These are phyloP conservation scores for Fusarium torreyae DNA, from an alignment of 2,329 filamentous ascomycete species.

Conservation along the genomic window DNA sequence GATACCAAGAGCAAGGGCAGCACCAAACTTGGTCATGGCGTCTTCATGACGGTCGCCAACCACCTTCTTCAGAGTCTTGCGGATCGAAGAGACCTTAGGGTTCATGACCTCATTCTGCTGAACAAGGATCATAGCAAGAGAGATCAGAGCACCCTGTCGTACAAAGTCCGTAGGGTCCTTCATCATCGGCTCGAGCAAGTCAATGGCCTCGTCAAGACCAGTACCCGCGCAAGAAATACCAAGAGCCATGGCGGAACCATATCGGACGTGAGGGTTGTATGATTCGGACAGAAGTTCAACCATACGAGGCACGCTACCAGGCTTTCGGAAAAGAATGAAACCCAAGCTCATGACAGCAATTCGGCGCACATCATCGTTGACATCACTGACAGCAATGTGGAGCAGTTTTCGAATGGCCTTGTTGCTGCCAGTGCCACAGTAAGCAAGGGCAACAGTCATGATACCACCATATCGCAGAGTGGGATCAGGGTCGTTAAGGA, in stretches of 20 bases:
- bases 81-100: conserved; percentile 90
- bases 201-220: conserved; percentile 94
- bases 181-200: conserved; percentile 98
- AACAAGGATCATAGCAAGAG: conserved; percentile 98
- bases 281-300: conserved; percentile 98
- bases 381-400: conserved; percentile 96
- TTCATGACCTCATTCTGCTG: conserved; percentile 99
- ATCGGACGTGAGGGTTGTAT: conserved; percentile 98
- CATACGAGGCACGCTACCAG: conserved; percentile 97
- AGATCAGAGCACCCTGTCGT: conserved; percentile 93
- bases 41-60: conserved; percentile 96
- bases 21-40: conserved; percentile 99
- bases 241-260: conserved; percentile 97
- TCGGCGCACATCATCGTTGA: conserved; percentile 96
- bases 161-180: conserved; percentile 99
- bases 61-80: conserved; percentile 95
- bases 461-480: conserved; percentile 97
- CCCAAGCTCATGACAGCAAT: conserved; percentile 98
- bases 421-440: conserved; percentile 98
- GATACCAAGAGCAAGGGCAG: conserved; percentile 93
- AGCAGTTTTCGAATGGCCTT: conserved; percentile 97
- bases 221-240: conserved; percentile 98
- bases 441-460: conserved; percentile 97
- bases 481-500: conserved; percentile 93
- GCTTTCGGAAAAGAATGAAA: conserved; percentile 98